phyloP scores from a whole-genome alignment of 257 asterid genomes.

The Solanum phureja region DNA sequence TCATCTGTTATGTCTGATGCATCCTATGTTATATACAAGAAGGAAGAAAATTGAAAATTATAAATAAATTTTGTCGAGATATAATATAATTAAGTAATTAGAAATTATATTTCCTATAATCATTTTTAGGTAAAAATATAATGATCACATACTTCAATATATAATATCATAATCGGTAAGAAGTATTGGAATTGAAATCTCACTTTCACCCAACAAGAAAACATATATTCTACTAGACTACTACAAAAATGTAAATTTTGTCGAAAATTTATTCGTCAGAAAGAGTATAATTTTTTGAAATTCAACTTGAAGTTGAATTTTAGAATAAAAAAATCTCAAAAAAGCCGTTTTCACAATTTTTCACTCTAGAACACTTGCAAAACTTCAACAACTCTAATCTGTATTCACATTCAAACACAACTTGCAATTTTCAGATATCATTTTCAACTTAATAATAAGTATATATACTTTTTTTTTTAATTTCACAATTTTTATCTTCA shows the following conservation, averaged over 20 bases:
- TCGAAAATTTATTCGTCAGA: neutral
- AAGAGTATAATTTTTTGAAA: neutral
- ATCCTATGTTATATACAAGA: neutral
- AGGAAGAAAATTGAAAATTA: neutral
- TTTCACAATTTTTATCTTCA: neutral
- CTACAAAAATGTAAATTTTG: neutral
- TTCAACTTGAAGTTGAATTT: neutral
- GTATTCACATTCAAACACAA: rapidly evolving
- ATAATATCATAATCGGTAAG: rapidly evolving
- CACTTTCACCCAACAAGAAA: neutral
- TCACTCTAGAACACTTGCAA: neutral
- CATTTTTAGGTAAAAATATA: neutral
- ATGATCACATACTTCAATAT: neutral
- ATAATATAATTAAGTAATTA: neutral
- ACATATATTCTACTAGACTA: neutral
- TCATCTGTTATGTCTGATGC: neutral
- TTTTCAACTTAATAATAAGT: too few species aligned
- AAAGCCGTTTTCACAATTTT: neutral
- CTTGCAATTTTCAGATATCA: too few species aligned
- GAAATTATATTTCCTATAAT: rapidly evolving
- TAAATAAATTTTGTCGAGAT: neutral
- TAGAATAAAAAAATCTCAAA: too few species aligned
- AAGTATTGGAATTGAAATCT: neutral
- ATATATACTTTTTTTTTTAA: neutral
- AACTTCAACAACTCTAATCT: neutral